These are phyloP conservation scores for Vitis amurensis DNA, from an alignment of 164 flowering plant species.

Conservation along the genomic window DNA sequence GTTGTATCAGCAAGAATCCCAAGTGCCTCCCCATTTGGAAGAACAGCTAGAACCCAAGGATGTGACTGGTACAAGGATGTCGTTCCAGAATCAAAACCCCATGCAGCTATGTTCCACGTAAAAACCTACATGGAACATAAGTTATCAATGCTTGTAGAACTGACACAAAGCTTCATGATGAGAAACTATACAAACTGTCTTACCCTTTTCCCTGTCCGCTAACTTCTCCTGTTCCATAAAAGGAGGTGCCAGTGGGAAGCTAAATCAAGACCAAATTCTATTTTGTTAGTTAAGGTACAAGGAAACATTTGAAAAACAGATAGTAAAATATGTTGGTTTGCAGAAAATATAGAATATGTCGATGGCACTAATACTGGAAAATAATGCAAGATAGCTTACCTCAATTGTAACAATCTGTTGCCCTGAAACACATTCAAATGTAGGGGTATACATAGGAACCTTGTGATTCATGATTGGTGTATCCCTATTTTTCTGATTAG, in stretches of 20 bases:
- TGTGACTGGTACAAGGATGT: conserved; percentile 94
- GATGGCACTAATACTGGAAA: neutral
- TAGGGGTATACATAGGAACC: conserved; percentile 61
- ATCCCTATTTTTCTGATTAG: conserved; percentile 57
- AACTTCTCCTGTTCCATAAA: conserved; percentile 91
- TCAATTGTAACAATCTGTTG: conserved; percentile 70
- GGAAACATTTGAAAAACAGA: neutral
- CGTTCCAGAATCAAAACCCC: conserved; percentile 82
- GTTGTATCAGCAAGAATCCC: conserved; percentile 97
- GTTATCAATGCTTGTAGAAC: conserved; percentile 5
- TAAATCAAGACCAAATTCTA: conserved; percentile 20
- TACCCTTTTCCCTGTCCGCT: conserved; percentile 81
- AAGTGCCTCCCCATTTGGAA: conserved; percentile 81
- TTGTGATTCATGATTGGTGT: conserved; percentile 40
- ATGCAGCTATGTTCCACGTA: conserved; percentile 88
- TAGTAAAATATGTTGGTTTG: neutral
- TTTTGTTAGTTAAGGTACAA: conserved; percentile 5
- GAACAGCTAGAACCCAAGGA: conserved; percentile 87
- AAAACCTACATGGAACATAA: conserved; percentile 47
- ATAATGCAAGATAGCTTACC: conserved; percentile 53
- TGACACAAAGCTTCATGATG: neutral
- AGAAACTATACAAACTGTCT: conserved; percentile 16
- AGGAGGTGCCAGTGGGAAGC: conserved; percentile 80
- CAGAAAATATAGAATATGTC: neutral
- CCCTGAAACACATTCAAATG: conserved; percentile 47